Evolutionary conservation across 192 early-diverging fungal species (phyloP), one percentile per base, ranked within the genome.

Genomic region (Rhizoclosmatium globosum): DNA sequence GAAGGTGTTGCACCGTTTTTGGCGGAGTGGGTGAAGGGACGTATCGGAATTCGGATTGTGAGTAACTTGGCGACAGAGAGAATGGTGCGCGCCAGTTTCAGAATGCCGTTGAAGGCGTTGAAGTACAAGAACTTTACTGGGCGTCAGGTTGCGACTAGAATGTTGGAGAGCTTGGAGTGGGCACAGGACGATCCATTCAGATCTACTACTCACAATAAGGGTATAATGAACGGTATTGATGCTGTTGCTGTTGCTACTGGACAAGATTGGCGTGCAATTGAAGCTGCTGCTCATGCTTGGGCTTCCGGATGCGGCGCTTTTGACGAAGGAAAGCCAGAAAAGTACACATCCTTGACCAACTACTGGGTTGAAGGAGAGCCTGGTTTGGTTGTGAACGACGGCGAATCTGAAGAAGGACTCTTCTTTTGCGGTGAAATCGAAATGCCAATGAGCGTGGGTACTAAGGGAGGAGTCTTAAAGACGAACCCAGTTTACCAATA

Each of bases 171-270:
- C 23, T 87, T 85, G 68, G 88, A 93, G 57, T 93, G 89, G 90
- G 93, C 93, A 2, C 82, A 85, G 38, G 82, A 91, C 21, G 93
- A 94, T 64, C 90, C 89, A 42, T 94, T 86, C 74, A 86, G 93
- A 17, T 92, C 93, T 7, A 87, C 91, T 1, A 94, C 93, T 0
- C 91, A 94, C 73, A 94, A 94, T 85, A 94, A 94, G 79, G 93
- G 93, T 3, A 92, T 94, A 60, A 93, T 94, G 92, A 94, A 94
- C 80, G 93, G 93, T 3, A 90, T 94, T 66, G 93, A 94, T 77
- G 91, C 93, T 43, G 92, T 94, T 19, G 91, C 91, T 1, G 68
- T 94, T 48, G 93, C 93, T 3, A 90, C 91, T 2, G 93, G 93
- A 0, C 93, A 94, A 74, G 93, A 94, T 71, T 94, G 93, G 93